phyloP scores from a whole-genome alignment of 768 basidiomycete species.

The Pleurotus cornucopiae region DNA sequence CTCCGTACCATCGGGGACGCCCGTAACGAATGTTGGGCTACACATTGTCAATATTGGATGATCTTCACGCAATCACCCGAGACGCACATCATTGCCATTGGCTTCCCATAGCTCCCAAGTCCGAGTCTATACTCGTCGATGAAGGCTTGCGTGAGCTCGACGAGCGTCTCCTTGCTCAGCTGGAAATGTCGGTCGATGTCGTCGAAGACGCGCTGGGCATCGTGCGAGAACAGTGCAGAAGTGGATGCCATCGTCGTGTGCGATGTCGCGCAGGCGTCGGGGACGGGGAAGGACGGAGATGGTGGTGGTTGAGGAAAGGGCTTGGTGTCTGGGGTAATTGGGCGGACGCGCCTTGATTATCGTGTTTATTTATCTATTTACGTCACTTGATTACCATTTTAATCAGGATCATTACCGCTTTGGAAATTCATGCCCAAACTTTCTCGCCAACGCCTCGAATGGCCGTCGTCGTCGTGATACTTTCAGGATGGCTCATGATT shows the following conservation, averaged over 20 bases:
- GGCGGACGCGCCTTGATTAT: neutral
- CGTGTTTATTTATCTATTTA: neutral
- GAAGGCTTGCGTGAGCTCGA: constrained; percentile 73
- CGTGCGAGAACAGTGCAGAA: constrained; percentile 35
- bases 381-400: constrained; percentile 6
- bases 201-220: constrained; percentile 49
- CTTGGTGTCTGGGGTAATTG: neutral
- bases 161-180: constrained; percentile 55
- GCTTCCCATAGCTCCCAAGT: constrained; percentile 63
- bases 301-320: constrained; percentile 14
- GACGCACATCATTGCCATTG: constrained; percentile 93
- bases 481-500: no score
- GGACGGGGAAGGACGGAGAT: constrained; percentile 1
- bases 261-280: neutral
- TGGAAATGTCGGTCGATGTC: constrained; percentile 72
- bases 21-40: constrained; percentile 94
- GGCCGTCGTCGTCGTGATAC: neutral
- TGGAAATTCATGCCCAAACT: neutral
- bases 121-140: constrained; percentile 77
- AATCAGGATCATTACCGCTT: constrained; percentile 7
- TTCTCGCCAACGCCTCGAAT: constrained; percentile 1
- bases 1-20: constrained; percentile 91
- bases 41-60: constrained; percentile 11
- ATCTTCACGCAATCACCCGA: neutral
- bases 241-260: constrained; percentile 34